Conservation (phyloP, 2,329 filamentous ascomycete species). For the Fusarium devonianum region DNA sequence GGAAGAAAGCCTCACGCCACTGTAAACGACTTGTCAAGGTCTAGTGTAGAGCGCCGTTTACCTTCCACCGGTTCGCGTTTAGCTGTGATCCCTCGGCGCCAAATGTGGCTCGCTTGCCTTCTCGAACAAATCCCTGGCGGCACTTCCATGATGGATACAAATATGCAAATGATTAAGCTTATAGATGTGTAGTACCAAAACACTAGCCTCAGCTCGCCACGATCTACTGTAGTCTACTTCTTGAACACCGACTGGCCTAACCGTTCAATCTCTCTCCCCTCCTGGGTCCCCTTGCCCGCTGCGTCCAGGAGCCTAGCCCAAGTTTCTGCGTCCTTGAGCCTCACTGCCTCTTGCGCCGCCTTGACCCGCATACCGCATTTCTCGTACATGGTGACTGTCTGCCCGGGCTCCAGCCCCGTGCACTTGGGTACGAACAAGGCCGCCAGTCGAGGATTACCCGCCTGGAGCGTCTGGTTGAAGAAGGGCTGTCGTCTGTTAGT, state of each 20-base stretch:
- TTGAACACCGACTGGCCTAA: conserved; percentile 69
- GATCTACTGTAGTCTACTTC: conserved; percentile 40
- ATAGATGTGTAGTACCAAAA: conserved; percentile 7
- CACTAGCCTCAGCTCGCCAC: conserved; percentile 2
- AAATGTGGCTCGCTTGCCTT: background rate
- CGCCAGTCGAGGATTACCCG: conserved; percentile 88
- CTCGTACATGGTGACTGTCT: conserved; percentile 90
- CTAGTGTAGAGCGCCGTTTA: background rate
- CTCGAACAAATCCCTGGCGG: background rate
- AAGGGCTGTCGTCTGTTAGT: conserved; percentile 69
- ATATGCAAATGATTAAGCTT: background rate
- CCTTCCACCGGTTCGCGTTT: background rate
- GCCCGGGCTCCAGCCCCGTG: conserved; percentile 69
- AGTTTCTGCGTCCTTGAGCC: conserved; percentile 77
- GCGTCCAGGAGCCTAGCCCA: conserved; percentile 77
- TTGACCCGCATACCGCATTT: conserved; percentile 91
- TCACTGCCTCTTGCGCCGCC: conserved; percentile 90
- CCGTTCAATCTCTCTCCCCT: conserved; percentile 81
- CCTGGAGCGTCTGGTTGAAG: conserved; percentile 86
- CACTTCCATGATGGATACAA: background rate
- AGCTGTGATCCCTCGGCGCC: conserved; percentile 15
- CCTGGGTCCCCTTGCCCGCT: conserved; percentile 71
- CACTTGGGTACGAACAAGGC: conserved; percentile 88
- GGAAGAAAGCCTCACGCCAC: conserved; percentile 9
- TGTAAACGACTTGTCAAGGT: background rate